These are phyloP conservation scores for Chytriomyces sp. DNA, from an alignment of 192 early-diverging fungal species.

Conservation along the genomic window DNA sequence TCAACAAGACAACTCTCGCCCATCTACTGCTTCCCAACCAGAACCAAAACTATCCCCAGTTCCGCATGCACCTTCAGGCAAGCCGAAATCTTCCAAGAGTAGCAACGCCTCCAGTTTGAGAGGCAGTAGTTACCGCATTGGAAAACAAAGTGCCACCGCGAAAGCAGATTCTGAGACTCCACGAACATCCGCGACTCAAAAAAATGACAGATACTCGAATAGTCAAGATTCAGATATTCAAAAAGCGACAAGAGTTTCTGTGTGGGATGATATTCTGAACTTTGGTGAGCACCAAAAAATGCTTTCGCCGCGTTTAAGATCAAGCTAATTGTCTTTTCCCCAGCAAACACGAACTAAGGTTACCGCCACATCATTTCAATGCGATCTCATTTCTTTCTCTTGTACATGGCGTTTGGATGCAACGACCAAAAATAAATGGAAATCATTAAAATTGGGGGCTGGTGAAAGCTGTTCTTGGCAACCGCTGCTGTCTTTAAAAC, in stretches of 20 bases:
- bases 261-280: slow-evolving; percentile 29
- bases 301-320: background rate
- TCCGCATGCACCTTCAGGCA: background rate
- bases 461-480: no score
- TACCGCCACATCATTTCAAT: background rate
- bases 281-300: slow-evolving; percentile 13
- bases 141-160: background rate
- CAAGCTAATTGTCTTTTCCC: background rate
- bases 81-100: background rate
- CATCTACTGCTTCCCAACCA: background rate
- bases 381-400: background rate
- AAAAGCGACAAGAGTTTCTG: background rate
- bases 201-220: background rate
- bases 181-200: background rate
- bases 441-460: no score
- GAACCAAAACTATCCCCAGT: background rate
- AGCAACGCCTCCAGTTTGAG: background rate
- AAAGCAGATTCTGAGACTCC: slow-evolving; percentile 13
- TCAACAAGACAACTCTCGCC: background rate
- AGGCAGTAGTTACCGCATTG: background rate
- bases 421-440: background rate
- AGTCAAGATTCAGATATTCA: background rate
- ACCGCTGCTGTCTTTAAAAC: no score
- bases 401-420: background rate
- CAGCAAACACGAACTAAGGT: no score